Evolutionary conservation across 2,329 filamentous ascomycete species (phyloP).

Genomic region (Purpureocillium takamizusanense): DNA sequence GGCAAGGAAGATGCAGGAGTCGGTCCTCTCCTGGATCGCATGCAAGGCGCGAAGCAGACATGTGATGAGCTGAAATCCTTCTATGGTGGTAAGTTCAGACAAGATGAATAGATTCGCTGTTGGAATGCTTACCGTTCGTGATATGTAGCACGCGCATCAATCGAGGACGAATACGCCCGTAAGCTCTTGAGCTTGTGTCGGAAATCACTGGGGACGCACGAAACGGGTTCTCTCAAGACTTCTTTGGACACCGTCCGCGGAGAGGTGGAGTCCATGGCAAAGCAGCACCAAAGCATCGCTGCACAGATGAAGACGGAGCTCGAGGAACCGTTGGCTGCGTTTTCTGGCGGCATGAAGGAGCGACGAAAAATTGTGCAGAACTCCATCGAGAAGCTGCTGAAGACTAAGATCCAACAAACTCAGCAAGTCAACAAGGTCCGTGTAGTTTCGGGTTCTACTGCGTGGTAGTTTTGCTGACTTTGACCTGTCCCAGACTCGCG

Average conservation of each 20-base stretch:
- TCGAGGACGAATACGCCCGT: constrained; percentile 93
- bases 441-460: too few species aligned
- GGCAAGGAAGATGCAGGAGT: constrained; percentile 98
- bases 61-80: constrained; percentile 90
- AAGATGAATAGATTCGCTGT: too few species aligned
- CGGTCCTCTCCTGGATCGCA: constrained; percentile 80
- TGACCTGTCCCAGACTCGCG: constrained; percentile 80
- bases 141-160: constrained; percentile 66
- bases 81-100: constrained; percentile 57
- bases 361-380: constrained; percentile 91
- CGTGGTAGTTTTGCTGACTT: too few species aligned
- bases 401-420: constrained; percentile 88
- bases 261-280: constrained; percentile 89
- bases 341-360: constrained; percentile 93
- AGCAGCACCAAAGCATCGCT: constrained; percentile 84
- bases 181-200: constrained; percentile 80
- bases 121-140: not conserved
- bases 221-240: constrained; percentile 71
- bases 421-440: constrained; percentile 78
- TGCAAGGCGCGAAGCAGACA: constrained; percentile 89
- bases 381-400: constrained; percentile 88
- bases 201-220: constrained; percentile 82
- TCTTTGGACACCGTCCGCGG: constrained; percentile 83
- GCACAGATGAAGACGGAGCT: constrained; percentile 92
- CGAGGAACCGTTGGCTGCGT: constrained; percentile 86